Evolutionary conservation across 306 rosid genomes (phyloP), one percentile per base, ranked within the genome.

Genomic region (Crataegus laevigata): DNA sequence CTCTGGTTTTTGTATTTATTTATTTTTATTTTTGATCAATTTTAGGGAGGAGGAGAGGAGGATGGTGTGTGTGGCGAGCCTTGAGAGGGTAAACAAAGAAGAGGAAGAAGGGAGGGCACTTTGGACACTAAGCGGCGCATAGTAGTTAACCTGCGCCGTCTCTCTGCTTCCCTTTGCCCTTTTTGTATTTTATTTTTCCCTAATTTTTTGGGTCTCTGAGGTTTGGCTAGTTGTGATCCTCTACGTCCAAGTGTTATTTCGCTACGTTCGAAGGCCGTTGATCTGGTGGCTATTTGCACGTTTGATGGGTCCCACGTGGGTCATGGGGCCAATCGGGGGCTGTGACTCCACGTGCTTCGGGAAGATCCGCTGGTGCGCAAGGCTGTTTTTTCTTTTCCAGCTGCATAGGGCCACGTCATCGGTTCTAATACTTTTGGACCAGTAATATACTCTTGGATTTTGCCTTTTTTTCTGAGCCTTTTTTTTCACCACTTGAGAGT

Each of bases 51-150:
- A 32, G 52, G 66, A 74, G 62, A 69, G 42, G 76, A 57, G 68
- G 61, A 7, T 36, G 40, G 0, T 36, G 75, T 81, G 43, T 74
- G 89, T 74, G 86, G 83, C 67, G 52, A 69, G 57, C 52, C 54
- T 57, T 8, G 82, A 66, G 79, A 75, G 80, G 74, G 82, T 78
- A 36, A 15, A 75, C 85, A 65, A 75, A 13, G 43, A 72, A 40
- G 26, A 14, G 17, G 19, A 15, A 0, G 54, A 47, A 47, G 64
- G 8, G 71, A 69, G 71, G 76, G 75, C 38, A 79, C 86, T 76
- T 84, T 70, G 87, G 88, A 78, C 90, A 81, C 57, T n/a, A 21
- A 13, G 75, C 15, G 58, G 88, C 81, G 87, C 86, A 84, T 14
- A 66, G 28, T 84, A 86, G 75, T 57, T 77, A 79, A 47, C 85